Percentiles rank a stretch among this genome's conserved stretches.
Evolutionary conservation across 2,329 filamentous ascomycete genomes (phyloP).

Genomic region (Akanthomyces muscarius): DNA sequence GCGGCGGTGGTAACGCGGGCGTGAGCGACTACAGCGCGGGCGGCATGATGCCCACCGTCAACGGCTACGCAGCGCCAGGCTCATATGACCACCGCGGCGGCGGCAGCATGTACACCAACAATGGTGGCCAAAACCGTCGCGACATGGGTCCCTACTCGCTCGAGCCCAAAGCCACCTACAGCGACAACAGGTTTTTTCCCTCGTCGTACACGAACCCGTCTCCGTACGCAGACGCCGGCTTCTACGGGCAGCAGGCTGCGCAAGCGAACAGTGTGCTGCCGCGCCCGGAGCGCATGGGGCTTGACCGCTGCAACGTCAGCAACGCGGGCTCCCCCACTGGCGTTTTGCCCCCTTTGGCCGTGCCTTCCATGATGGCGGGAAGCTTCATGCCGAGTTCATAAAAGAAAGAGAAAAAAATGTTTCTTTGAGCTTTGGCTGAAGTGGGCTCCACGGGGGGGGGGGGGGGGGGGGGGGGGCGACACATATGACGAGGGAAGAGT

Average conservation of each 20-base stretch:
- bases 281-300: slow-evolving; percentile 1
- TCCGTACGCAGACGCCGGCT: neutral
- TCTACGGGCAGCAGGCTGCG: neutral
- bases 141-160: slow-evolving; percentile 4
- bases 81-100: slow-evolving; percentile 3
- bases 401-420: neutral
- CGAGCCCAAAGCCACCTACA: neutral
- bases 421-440: neutral
- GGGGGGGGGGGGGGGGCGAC: no score
- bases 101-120: no score
- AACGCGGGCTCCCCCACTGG: neutral
- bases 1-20: neutral
- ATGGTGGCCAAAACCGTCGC: no score
- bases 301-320: slow-evolving; percentile 5
- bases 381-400: neutral
- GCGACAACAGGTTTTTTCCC: neutral
- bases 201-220: neutral
- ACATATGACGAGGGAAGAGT: neutral
- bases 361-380: neutral
- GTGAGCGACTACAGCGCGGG: neutral
- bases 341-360: neutral
- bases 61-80: neutral
- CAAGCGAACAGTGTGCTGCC: neutral
- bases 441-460: no score
- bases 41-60: neutral